Evolutionary conservation across 176 grass and related monocot genomes (phyloP).

Genomic region (Aegilops speltoides): DNA sequence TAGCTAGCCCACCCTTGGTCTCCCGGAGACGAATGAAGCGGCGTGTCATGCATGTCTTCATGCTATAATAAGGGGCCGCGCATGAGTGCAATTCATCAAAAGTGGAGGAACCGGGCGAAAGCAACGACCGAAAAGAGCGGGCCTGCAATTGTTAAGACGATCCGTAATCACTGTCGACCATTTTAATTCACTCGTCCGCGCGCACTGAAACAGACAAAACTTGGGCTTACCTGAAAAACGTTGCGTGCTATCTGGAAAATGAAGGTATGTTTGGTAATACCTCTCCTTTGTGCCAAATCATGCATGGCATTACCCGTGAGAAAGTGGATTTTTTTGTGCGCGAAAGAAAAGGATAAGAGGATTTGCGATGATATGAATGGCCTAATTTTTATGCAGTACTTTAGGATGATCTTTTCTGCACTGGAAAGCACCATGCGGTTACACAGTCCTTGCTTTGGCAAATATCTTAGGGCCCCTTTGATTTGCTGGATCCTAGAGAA

Average conservation of each 20-base stretch:
- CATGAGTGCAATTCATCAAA: constrained; percentile 10
- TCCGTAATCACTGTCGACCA: constrained; percentile 28
- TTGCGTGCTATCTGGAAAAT: background rate
- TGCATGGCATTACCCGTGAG: background rate
- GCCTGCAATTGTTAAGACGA: background rate
- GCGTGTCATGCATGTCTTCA: constrained; percentile 6
- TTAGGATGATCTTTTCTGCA: constrained; percentile 19
- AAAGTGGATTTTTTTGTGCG: background rate
- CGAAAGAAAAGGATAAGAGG: background rate
- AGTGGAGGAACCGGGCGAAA: background rate
- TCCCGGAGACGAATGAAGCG: background rate
- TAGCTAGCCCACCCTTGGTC: constrained; percentile 6
- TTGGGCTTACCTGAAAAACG: constrained; percentile 26
- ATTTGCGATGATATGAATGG: background rate
- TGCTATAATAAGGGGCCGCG: constrained; percentile 6
- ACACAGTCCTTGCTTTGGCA: constrained; percentile 3
- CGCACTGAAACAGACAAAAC: constrained; percentile 16
- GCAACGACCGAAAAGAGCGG: constrained; percentile 26
- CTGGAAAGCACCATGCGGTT: constrained; percentile 16
- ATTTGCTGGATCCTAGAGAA: background rate
- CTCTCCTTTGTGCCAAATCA: constrained; percentile 19
- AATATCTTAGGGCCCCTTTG: background rate
- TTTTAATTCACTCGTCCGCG: constrained; percentile 26
- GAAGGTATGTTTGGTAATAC: constrained; percentile 1
- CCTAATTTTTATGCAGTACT: constrained; percentile 35